phyloP scores from a whole-genome alignment of 352 stramenopile genomes.

The Globisporangium cederbergense region DNA sequence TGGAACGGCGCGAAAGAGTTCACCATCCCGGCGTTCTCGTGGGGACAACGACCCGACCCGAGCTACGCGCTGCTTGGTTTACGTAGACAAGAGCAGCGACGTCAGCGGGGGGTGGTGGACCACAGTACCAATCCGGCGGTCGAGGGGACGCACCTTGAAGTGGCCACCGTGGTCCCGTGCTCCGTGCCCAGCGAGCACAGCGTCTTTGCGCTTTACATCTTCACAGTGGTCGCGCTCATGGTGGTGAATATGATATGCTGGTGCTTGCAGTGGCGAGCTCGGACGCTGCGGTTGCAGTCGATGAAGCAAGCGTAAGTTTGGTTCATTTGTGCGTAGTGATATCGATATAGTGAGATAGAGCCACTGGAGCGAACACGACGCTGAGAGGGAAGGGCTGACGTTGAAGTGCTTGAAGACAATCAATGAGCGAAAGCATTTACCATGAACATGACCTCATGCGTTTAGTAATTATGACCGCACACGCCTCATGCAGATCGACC shows the following conservation, averaged over 20 bases:
- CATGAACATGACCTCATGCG: no score
- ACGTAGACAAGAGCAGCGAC: slow-evolving; percentile 5
- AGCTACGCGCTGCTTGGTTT: slow-evolving; percentile 64
- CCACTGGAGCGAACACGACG: no score
- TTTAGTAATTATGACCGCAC: no score
- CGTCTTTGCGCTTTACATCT: slow-evolving; percentile 36
- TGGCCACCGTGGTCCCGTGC: slow-evolving; percentile 23
- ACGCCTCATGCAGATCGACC: no score
- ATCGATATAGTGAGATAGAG: no score
- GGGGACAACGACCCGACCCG: slow-evolving; percentile 73
- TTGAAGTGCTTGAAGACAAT: no score
- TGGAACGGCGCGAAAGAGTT: slow-evolving; percentile 34
- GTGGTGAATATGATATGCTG: slow-evolving; percentile 17
- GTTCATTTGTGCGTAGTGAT: background rate
- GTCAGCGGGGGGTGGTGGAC: background rate
- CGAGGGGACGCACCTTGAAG: background rate
- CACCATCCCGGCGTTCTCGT: slow-evolving; percentile 74
- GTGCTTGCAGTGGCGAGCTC: background rate
- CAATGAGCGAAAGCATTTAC: no score
- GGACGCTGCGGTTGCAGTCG: slow-evolving; percentile 20
- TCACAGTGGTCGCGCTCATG: slow-evolving; percentile 15
- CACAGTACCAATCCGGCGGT: background rate
- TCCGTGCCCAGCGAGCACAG: slow-evolving; percentile 32
- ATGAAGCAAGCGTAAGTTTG: background rate
- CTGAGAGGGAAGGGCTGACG: no score